Percentiles rank a stretch among this genome's conserved stretches.
Evolutionary conservation across 192 early-diverging fungal genomes (phyloP).

Genomic region (Podila clonocystis): DNA sequence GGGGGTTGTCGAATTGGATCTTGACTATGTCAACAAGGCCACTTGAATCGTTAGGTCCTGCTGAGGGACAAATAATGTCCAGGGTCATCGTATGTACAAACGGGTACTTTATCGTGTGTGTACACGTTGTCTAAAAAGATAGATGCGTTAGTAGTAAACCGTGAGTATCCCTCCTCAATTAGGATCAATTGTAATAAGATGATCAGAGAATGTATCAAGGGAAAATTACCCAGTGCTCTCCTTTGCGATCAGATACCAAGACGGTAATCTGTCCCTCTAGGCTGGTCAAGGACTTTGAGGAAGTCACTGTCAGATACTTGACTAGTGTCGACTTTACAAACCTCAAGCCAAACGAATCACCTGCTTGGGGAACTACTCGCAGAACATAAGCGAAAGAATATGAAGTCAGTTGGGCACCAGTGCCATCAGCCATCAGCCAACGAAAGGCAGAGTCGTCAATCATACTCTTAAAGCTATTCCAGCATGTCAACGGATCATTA

Average conservation of each 20-base stretch:
- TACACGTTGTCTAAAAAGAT: constrained; percentile 21
- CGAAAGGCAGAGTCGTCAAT: not conserved
- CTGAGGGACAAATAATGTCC: constrained; percentile 30
- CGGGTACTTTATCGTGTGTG: constrained; percentile 31
- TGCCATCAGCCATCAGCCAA: not conserved
- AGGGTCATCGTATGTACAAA: constrained; percentile 33
- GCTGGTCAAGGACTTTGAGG: constrained; percentile 10
- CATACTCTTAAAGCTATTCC: constrained; percentile 55
- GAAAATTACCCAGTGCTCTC: constrained; percentile 29
- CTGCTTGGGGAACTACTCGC: constrained; percentile 41
- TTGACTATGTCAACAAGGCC: not conserved
- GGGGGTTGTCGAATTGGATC: not conserved
- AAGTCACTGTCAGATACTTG: constrained; percentile 20
- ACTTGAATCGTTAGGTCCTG: not conserved
- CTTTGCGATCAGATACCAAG: constrained; percentile 24
- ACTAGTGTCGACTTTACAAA: constrained; percentile 48
- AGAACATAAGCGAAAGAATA: not conserved
- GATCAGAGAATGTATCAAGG: not conserved
- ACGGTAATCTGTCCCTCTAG: constrained; percentile 25
- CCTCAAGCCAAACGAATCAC: constrained; percentile 63
- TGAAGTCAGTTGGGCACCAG: not conserved
- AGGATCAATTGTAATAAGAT: not conserved
- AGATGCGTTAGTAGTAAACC: not conserved
- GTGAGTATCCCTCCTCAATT: not conserved
- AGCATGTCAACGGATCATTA: constrained; percentile 53